Conservation (phyloP, 2,329 filamentous ascomycete species). For the Alternaria sp. region DNA sequence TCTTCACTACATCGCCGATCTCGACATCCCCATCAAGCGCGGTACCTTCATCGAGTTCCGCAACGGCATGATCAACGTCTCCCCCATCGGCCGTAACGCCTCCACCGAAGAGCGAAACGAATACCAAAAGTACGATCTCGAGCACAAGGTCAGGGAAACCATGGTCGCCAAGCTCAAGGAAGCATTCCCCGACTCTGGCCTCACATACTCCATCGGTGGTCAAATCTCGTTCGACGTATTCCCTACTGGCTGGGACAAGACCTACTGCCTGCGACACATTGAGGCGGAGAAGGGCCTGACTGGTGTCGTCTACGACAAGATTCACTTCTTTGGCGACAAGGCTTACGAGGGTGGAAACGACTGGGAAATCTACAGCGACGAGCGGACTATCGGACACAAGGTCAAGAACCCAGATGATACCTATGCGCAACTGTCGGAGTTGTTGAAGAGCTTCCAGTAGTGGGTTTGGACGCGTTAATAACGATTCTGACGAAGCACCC, state of each 20-base stretch:
- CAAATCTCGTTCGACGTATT: slow-evolving; percentile 99
- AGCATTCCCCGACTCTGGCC: slow-evolving; percentile 79
- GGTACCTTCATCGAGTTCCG: slow-evolving; percentile 88
- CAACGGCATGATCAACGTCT: slow-evolving; percentile 90
- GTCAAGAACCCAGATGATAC: slow-evolving; percentile 86
- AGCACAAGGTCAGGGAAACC: slow-evolving; percentile 75
- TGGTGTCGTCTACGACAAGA: slow-evolving; percentile 78
- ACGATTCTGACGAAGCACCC: not conserved
- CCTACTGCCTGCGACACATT: slow-evolving; percentile 89
- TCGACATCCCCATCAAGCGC: slow-evolving; percentile 82
- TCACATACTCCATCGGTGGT: slow-evolving; percentile 95
- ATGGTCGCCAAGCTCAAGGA: slow-evolving; percentile 80
- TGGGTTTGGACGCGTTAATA: not conserved
- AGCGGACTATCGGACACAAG: slow-evolving; percentile 81
- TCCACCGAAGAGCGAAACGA: slow-evolving; percentile 78
- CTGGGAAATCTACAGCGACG: slow-evolving; percentile 87
- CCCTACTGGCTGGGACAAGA: slow-evolving; percentile 97
- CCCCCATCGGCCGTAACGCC: slow-evolving; percentile 85
- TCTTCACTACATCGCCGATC: slow-evolving; percentile 82
- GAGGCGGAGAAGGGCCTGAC: slow-evolving; percentile 74
- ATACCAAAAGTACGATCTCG: slow-evolving; percentile 81
- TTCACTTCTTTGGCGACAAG: slow-evolving; percentile 99
- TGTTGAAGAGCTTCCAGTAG: slow-evolving; percentile 61
- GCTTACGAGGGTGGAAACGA: slow-evolving; percentile 90
- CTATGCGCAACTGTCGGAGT: slow-evolving; percentile 75